phyloP scores from a whole-genome alignment of 495 filamentous ascomycete genomes.

The Baudoinia panamericana region DNA sequence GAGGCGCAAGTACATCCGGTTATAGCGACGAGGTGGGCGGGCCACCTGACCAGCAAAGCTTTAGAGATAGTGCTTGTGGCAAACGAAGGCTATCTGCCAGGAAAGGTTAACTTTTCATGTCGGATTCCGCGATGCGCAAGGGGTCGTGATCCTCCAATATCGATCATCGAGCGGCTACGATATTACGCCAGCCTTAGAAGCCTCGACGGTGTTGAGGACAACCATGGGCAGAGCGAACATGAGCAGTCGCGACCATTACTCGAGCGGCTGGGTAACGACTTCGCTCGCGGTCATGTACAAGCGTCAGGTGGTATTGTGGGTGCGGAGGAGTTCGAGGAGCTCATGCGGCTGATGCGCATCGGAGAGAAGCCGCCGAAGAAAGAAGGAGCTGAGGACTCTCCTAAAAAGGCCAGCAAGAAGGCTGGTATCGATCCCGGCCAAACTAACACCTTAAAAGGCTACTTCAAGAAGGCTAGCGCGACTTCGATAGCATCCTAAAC shows the following conservation, averaged over 20 bases:
- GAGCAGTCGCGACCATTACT: conserved; percentile 29
- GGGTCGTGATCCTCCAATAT: conserved; percentile 34
- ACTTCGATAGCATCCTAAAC: background rate
- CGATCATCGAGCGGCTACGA: conserved; percentile 42
- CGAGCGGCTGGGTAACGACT: conserved; percentile 39
- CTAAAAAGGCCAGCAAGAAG: conserved; percentile 25
- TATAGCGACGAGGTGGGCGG: conserved; percentile 47
- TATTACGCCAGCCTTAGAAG: conserved; percentile 28
- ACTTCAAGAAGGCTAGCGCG: conserved; percentile 26
- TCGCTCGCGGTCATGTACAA: conserved; percentile 46
- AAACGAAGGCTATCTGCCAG: conserved; percentile 45
- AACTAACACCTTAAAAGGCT: conserved; percentile 38
- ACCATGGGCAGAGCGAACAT: conserved; percentile 4
- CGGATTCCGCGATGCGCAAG: conserved; percentile 38
- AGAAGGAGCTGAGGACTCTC: conserved; percentile 21
- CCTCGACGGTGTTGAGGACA: conserved; percentile 14
- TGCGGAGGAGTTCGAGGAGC: conserved; percentile 42
- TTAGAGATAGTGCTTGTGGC: conserved; percentile 45
- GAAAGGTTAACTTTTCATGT: conserved; percentile 47
- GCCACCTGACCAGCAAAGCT: conserved; percentile 35
- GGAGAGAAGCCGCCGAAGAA: conserved; percentile 33
- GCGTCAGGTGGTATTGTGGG: conserved; percentile 45
- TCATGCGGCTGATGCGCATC: conserved; percentile 40
- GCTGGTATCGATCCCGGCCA: conserved; percentile 23
- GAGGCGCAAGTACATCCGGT: conserved; percentile 44